phyloP scores from a whole-genome alignment of 2,329 filamentous ascomycete species.

The Drechslerella stenobrocha region DNA sequence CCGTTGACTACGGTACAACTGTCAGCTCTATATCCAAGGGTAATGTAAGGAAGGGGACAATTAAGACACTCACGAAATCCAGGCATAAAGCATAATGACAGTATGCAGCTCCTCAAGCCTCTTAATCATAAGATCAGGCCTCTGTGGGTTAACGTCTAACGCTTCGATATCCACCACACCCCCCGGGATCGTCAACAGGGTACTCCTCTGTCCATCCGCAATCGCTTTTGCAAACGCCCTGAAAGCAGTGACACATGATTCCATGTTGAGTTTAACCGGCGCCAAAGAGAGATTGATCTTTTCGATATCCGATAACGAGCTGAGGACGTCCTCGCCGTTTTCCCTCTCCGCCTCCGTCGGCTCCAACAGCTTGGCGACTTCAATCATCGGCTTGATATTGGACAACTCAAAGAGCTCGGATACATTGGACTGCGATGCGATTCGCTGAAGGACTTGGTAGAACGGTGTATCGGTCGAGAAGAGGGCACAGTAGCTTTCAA shows the following conservation, averaged over 20 bases:
- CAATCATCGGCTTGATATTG: slow-evolving; percentile 64
- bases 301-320: slow-evolving; percentile 63
- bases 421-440: slow-evolving; percentile 70
- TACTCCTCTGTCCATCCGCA: slow-evolving; percentile 67
- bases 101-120: slow-evolving; percentile 78
- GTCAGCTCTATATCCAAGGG: neutral
- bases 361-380: slow-evolving; percentile 75
- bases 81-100: slow-evolving; percentile 80
- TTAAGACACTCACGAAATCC: slow-evolving; percentile 65
- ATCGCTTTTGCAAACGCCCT: slow-evolving; percentile 61
- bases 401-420: slow-evolving; percentile 73
- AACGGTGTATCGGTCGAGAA: slow-evolving; percentile 81
- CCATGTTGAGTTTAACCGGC: slow-evolving; percentile 65
- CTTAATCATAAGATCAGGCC: slow-evolving; percentile 60
- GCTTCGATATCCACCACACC: slow-evolving; percentile 68
- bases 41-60: slow-evolving; percentile 37
- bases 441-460: slow-evolving; percentile 75
- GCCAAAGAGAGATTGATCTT: slow-evolving; percentile 74
- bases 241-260: slow-evolving; percentile 47
- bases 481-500: slow-evolving; percentile 77
- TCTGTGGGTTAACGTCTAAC: slow-evolving; percentile 62
- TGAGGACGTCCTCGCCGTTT: neutral
- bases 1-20: slow-evolving; percentile 14
- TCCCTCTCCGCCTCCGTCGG: slow-evolving; percentile 64
- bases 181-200: slow-evolving; percentile 70